Conservation (phyloP, 2,329 filamentous ascomycete species). For the Talaromyces albobiverticillius region DNA sequence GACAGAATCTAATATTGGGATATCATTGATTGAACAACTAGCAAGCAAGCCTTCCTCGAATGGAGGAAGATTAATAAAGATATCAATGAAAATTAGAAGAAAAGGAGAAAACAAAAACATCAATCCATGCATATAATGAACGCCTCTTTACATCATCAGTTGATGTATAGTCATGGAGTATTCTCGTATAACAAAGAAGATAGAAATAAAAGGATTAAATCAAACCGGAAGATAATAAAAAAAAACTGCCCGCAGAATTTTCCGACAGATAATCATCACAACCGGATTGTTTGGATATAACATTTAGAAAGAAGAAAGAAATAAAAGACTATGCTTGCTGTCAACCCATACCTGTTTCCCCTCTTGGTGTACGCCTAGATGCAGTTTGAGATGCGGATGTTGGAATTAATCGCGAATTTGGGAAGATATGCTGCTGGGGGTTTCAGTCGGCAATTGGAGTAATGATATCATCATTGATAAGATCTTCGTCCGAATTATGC, state of each 20-base stretch:
- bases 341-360: neutral
- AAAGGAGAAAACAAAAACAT: neutral
- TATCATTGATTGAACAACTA: slow-evolving; percentile 8
- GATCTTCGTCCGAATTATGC: slow-evolving; percentile 16
- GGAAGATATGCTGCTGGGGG: too few species aligned
- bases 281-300: neutral
- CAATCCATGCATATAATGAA: neutral
- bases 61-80: neutral
- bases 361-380: neutral
- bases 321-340: neutral
- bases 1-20: too few species aligned
- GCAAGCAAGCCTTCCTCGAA: neutral
- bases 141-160: neutral
- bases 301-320: neutral
- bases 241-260: neutral
- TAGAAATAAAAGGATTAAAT: neutral
- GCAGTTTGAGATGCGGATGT: neutral
- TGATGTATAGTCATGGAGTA: neutral
- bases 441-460: slow-evolving; percentile 15
- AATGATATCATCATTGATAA: slow-evolving; percentile 13
- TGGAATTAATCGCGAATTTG: neutral
- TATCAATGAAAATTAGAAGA: neutral
- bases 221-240: neutral
- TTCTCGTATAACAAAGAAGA: neutral
- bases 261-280: neutral